A percentile compares a stretch with the other conserved stretches of the same genome.
Evolutionary conservation across 805 yeast species (phyloP).

Genomic region (Sugiyamaella lignohabitans): DNA sequence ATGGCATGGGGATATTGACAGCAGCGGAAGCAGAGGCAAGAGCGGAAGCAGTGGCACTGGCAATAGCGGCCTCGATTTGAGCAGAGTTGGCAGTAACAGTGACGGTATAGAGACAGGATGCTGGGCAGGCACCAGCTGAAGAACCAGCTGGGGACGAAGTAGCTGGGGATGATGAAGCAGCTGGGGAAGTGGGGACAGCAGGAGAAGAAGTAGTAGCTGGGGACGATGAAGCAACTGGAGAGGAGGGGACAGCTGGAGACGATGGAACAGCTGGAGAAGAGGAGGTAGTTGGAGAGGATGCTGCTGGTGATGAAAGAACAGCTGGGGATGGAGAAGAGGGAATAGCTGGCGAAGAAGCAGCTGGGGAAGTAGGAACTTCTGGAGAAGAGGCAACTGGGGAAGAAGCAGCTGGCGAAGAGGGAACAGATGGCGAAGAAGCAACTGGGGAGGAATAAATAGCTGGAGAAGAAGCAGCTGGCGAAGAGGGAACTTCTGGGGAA

Average conservation of each 20-base stretch:
- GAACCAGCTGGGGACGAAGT: background rate
- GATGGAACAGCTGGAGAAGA: background rate
- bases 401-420: too few species aligned
- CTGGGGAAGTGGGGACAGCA: too few species aligned
- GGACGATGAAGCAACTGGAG: background rate
- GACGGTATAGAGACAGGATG: background rate
- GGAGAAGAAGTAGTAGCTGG: background rate
- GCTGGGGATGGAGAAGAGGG: background rate
- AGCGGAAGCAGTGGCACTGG: background rate
- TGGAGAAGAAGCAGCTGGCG: too few species aligned
- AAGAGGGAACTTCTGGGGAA: too few species aligned
- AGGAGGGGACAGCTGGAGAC: background rate
- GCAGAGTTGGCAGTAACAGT: background rate
- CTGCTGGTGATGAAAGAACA: background rate
- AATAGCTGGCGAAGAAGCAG: too few species aligned
- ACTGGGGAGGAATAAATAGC: too few species aligned
- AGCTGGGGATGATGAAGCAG: too few species aligned
- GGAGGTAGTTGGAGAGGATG: background rate
- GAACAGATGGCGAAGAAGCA: too few species aligned
- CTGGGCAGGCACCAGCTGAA: background rate
- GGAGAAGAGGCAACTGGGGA: too few species aligned
- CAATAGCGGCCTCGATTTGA: background rate
- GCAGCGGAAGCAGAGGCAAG: too few species aligned
- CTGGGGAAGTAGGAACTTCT: too few species aligned
- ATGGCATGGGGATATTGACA: too few species aligned